phyloP scores from a whole-genome alignment of 2,329 filamentous ascomycete genomes.

The Fusarium chlamydosporum region DNA sequence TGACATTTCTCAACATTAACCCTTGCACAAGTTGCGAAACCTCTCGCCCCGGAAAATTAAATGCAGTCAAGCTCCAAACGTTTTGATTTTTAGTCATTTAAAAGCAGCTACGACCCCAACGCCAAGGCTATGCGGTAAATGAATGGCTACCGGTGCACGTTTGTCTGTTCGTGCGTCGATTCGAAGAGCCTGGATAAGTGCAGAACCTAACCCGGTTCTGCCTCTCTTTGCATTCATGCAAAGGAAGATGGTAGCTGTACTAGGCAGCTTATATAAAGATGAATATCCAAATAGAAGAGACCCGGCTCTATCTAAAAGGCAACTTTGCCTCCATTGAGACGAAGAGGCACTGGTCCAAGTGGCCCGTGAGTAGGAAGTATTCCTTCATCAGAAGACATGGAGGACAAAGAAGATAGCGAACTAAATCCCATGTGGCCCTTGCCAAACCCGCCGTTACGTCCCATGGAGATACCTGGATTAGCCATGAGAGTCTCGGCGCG shows the following conservation, averaged over 20 bases:
- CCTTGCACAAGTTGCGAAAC: slow-evolving; percentile 30
- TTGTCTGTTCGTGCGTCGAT: slow-evolving; percentile 36
- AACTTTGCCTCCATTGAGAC: slow-evolving; percentile 58
- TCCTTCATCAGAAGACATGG: slow-evolving; percentile 59
- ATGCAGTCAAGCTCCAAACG: slow-evolving; percentile 39
- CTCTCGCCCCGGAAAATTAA: slow-evolving; percentile 32
- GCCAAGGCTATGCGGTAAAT: slow-evolving; percentile 51
- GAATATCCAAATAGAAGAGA: slow-evolving; percentile 32
- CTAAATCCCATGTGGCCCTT: slow-evolving; percentile 58
- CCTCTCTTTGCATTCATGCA: slow-evolving; percentile 37
- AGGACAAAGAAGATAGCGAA: slow-evolving; percentile 59
- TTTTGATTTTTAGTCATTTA: slow-evolving; percentile 30
- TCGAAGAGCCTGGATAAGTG: slow-evolving; percentile 33
- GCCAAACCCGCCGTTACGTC: slow-evolving; percentile 64
- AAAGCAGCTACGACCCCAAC: slow-evolving; percentile 42
- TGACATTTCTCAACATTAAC: slow-evolving; percentile 36
- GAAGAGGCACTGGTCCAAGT: slow-evolving; percentile 53
- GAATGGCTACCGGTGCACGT: slow-evolving; percentile 42
- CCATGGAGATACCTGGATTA: slow-evolving; percentile 71
- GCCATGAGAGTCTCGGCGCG: slow-evolving; percentile 70
- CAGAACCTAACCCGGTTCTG: slow-evolving; percentile 26
- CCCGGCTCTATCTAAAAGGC: slow-evolving; percentile 52
- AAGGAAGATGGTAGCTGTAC: slow-evolving; percentile 22
- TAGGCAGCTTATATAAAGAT: slow-evolving; percentile 21
- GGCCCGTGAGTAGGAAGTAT: slow-evolving; percentile 54